Conservation (phyloP, 345 rosid species). For the Kernera saxatilis region DNA sequence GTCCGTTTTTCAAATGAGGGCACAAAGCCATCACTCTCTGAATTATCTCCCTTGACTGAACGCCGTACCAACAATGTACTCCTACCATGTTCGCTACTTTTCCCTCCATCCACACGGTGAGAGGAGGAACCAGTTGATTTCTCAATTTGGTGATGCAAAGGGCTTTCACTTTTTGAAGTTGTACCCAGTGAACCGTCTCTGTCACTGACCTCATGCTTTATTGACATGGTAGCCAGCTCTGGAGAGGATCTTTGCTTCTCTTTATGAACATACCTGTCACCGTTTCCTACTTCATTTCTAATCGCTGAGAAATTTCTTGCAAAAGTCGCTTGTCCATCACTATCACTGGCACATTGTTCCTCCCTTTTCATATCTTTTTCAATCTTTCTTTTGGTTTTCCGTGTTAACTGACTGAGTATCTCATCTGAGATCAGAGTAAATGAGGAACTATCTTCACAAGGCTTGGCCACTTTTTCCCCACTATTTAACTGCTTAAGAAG, state of each 20-base stretch:
- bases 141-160: constrained; percentile 26
- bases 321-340: constrained; percentile 32
- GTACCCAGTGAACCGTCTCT: constrained; percentile 28
- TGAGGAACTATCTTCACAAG: constrained; percentile 38
- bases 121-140: constrained; percentile 36
- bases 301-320: constrained; percentile 29
- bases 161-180: constrained; percentile 36
- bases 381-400: constrained; percentile 67
- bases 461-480: constrained; percentile 39
- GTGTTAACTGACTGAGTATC: constrained; percentile 55
- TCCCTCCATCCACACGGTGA: constrained; percentile 51
- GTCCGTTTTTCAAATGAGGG: constrained; percentile 62
- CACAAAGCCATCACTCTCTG: constrained; percentile 53
- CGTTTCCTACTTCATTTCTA: constrained; percentile 38
- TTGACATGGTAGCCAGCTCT: constrained; percentile 43
- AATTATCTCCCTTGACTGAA: constrained; percentile 38
- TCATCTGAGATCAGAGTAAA: constrained; percentile 66
- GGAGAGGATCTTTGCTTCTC: constrained; percentile 60
- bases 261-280: constrained; percentile 52
- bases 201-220: constrained; percentile 39
- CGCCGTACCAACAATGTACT: constrained; percentile 61
- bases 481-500: constrained; percentile 59
- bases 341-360: constrained; percentile 37
- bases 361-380: constrained; percentile 53
- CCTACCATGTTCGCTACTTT: constrained; percentile 60